Evolutionary conservation across 129 eudicot genomes (phyloP), one percentile per base, ranked within the genome.

Genomic region (Cynara cardunculus): DNA sequence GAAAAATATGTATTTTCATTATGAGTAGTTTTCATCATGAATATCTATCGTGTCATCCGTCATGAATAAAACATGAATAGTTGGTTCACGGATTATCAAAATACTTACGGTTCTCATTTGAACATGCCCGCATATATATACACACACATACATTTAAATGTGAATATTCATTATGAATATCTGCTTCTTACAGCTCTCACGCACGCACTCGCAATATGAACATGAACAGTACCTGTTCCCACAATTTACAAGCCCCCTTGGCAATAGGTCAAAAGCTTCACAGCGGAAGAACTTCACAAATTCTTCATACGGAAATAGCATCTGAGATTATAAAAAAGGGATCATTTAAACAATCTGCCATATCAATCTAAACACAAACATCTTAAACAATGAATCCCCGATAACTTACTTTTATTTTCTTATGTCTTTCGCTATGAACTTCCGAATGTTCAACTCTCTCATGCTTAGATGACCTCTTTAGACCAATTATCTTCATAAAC

Each of bases 191-290:
- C 24, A 65, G 86, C 62, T 16, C n/a, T 16, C 5, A 49, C 21
- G 59, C 59, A 46, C 59, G 21, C 62, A 49, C 53, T 2, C 14
- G 12, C 62, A 49, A 49, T 5, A 49, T 16, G 21, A 21, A 49
- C 62, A 49, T 16, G 21, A 21, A 49, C 62, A 56, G 1, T 56
- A 94, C 98, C 98, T 94, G 69, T 94, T 94, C 80, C 98, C 98
- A 34, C 97, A 94, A 85, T 94, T 94, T 76, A 90, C 79, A 53
- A 94, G 94, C 59, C 98, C 98, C 89, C 98, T 87, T 80, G 98
- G 98, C 24, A 84, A 69, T 73, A 94, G 44, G 81, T 86, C 86
- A 79, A 84, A 85, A 56, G 56, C 89, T 70, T 94, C 94, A 72
- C 68, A 84, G 44, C 83, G 86, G 81, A 88, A 94, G 59, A 81